Evolutionary conservation across 1,284 basidiomycete species (phyloP).

Genomic region (Trametes polyzona): DNA sequence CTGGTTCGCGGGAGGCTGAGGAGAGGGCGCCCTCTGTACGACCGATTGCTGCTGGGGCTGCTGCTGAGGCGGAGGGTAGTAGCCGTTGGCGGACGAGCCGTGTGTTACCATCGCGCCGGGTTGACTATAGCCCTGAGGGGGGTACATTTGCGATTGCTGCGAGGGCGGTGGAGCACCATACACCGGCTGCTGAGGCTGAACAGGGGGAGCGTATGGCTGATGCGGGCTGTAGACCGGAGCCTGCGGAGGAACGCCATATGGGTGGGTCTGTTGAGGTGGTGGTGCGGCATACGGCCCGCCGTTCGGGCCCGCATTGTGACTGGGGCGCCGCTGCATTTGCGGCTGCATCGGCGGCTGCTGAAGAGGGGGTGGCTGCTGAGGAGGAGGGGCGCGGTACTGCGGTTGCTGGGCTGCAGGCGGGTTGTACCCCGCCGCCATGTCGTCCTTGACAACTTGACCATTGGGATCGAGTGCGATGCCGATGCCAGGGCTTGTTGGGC

Average conservation of each 20-base stretch:
- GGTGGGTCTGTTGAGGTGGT: constrained; percentile 26
- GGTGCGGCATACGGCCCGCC: constrained; percentile 18
- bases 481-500: constrained; percentile 48
- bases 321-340: constrained; percentile 33
- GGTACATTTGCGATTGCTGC: constrained; percentile 35
- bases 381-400: constrained; percentile 34
- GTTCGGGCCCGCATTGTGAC: constrained; percentile 27
- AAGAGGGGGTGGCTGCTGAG: constrained; percentile 30
- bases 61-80: constrained; percentile 24
- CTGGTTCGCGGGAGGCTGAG: constrained; percentile 37
- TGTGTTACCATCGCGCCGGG: constrained; percentile 26
- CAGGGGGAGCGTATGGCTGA: constrained; percentile 39
- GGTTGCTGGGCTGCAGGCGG: constrained; percentile 30
- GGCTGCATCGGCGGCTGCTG: constrained; percentile 29
- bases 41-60: constrained; percentile 25
- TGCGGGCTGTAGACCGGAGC: constrained; percentile 23
- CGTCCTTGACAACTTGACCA: constrained; percentile 80
- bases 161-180: constrained; percentile 25
- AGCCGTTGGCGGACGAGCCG: constrained; percentile 28
- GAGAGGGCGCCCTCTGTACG: constrained; percentile 41
- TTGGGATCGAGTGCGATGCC: constrained; percentile 81
- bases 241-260: constrained; percentile 30
- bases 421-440: constrained; percentile 67
- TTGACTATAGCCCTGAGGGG: constrained; percentile 30
- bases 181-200: constrained; percentile 34